These are phyloP conservation scores for Phylloporus sp. DNA, from an alignment of 768 basidiomycete genomes.

Conservation along the genomic window DNA sequence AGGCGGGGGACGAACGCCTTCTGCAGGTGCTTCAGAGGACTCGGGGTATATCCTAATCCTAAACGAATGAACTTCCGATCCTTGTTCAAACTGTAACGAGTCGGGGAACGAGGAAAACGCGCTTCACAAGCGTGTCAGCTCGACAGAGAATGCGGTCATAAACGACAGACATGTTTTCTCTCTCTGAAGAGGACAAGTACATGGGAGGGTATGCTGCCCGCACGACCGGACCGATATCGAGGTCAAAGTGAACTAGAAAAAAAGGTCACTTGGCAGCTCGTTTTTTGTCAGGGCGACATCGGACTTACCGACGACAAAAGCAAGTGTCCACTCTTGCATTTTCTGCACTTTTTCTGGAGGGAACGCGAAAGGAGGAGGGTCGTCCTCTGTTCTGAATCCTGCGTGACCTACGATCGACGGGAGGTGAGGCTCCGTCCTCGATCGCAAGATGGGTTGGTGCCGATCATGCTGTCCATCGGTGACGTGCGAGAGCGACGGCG, in stretches of 20 bases:
- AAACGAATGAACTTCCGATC: slow-evolving; percentile 81
- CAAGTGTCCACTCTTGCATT: slow-evolving; percentile 63
- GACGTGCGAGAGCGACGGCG: slow-evolving; percentile 33
- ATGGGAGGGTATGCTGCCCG: slow-evolving; percentile 64
- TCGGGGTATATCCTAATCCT: slow-evolving; percentile 57
- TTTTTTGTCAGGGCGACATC: neutral
- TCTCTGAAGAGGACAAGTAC: slow-evolving; percentile 58
- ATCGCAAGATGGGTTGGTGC: slow-evolving; percentile 35
- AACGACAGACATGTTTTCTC: slow-evolving; percentile 68
- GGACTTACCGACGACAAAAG: slow-evolving; percentile 60
- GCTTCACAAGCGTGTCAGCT: slow-evolving; percentile 36
- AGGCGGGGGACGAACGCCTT: slow-evolving; percentile 26
- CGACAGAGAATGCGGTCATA: neutral
- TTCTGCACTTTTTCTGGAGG: slow-evolving; percentile 41
- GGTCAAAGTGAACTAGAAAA: slow-evolving; percentile 74
- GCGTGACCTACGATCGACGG: slow-evolving; percentile 28
- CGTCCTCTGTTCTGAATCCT: slow-evolving; percentile 35
- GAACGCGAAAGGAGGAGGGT: slow-evolving; percentile 42
- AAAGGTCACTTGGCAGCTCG: neutral
- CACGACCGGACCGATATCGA: slow-evolving; percentile 80
- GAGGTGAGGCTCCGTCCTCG: slow-evolving; percentile 43
- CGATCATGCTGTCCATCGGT: slow-evolving; percentile 14
- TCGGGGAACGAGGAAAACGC: slow-evolving; percentile 94
- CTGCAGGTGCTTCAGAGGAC: slow-evolving; percentile 14
- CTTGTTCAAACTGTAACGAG: slow-evolving; percentile 79